A percentile compares a stretch with the other conserved stretches of the same genome.
Evolutionary conservation across 225 moss, liverwort and hornwort genomes (phyloP).

Genomic region (Bryoerythrophyllum caledonicum): DNA sequence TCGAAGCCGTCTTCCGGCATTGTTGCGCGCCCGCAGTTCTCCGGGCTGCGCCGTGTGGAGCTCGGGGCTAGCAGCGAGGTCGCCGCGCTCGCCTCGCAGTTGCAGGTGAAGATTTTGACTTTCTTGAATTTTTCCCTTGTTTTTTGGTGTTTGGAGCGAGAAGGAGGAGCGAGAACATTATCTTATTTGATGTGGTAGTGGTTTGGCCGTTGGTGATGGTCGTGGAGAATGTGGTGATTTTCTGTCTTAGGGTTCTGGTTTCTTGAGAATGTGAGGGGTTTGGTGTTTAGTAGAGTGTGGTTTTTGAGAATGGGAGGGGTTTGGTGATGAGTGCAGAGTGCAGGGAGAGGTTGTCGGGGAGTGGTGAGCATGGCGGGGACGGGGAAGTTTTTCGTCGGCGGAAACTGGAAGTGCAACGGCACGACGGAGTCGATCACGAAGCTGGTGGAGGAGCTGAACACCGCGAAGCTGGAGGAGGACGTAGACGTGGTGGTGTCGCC

Average conservation of each 20-base stretch:
- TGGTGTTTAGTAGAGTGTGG: background rate
- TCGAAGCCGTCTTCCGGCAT: constrained; percentile 22
- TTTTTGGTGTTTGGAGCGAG: background rate
- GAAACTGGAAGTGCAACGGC: constrained; percentile 99
- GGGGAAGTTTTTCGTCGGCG: constrained; percentile 93
- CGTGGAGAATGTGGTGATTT: background rate
- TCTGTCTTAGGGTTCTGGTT: background rate
- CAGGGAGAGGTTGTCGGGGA: constrained; percentile 42
- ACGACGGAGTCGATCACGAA: constrained; percentile 73
- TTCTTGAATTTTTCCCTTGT: background rate
- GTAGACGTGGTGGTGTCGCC: constrained; percentile 87
- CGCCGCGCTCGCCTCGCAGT: constrained; percentile 28
- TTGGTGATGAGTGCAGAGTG: constrained; percentile 31
- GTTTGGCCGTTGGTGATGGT: background rate
- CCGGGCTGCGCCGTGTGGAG: constrained; percentile 49
- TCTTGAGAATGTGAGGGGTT: background rate
- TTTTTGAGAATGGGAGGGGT: background rate
- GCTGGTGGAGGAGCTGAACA: constrained; percentile 79
- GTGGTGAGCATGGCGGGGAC: constrained; percentile 82
- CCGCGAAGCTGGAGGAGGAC: constrained; percentile 75
- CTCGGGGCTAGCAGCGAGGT: constrained; percentile 18
- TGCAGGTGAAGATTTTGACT: constrained; percentile 11
- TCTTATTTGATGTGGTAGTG: background rate
- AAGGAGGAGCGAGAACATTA: no score
- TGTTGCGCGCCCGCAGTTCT: constrained; percentile 43